Evolutionary conservation across 2,329 filamentous ascomycete species (phyloP), one percentile per base, ranked within the genome.

Genomic region (Cladobotryum protrusum): DNA sequence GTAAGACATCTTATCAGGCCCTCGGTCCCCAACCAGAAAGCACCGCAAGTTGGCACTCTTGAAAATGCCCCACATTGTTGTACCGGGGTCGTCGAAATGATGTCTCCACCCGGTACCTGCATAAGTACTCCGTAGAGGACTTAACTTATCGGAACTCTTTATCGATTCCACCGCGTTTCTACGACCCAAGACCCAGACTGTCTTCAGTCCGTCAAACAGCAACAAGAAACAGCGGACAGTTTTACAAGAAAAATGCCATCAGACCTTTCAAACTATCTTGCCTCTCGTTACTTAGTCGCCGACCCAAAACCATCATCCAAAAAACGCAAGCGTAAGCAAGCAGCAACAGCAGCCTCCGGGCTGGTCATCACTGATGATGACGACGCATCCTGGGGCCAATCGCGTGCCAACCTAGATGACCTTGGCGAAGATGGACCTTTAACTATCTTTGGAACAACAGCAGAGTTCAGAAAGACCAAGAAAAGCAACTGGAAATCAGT

Each of bases 401-500:
- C 66, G 61, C 60, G 62, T 47, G 33, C 55, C 41, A 52, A 62
- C n/a, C 55, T 60, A 43, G 73, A 79, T 9, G 77, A 79, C 24
- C 75, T 79, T 24, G 77, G 81, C 45, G 76, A 80, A 5, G 79
- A 84, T 54, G 66, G 60, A 1, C 70, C 72, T 1, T 67, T 77
- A 3, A 71, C 72, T 3, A 71, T 82, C 5, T 69, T 73, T 0
- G 75, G 78, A 13, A 69, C 71, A 6, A 75, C 74, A 11, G 73
- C 79, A 42, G 81, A 85, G 56, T 89, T 92, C 59, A 81, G 86
- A 33, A 85, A 83, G 63, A 71, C 83, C 11, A 95, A 90, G 62
- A 90, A 87, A 61, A 91, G 82, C 45, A 78, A 75, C 48, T 96
- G 91, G 91, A 92, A 87, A 64, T 81, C 77, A 7, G 66, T 96